Evolutionary conservation across 2,329 filamentous ascomycete species (phyloP).

Genomic region (Herpomyces periplanetae): DNA sequence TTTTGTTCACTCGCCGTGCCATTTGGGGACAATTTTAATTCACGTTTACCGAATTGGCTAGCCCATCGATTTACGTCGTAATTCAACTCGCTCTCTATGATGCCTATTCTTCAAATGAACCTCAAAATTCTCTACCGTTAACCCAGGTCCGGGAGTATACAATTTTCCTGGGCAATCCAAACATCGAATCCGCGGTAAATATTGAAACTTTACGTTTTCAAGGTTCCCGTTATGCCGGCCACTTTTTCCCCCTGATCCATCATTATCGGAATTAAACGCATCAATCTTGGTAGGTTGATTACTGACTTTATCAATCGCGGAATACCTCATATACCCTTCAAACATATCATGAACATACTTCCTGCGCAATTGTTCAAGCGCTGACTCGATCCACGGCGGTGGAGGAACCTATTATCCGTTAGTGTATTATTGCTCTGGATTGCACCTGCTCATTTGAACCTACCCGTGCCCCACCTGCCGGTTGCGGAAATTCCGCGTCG

Average conservation of each 20-base stretch:
- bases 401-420: no score
- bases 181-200: conserved; percentile 57
- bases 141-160: conserved; percentile 58
- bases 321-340: conserved; percentile 66
- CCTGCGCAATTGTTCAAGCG: conserved; percentile 27
- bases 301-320: conserved; percentile 30
- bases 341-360: conserved; percentile 44
- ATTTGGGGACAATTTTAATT: no score
- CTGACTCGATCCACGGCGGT: conserved; percentile 41
- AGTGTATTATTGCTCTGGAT: no score
- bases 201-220: conserved; percentile 31
- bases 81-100: conserved; percentile 32
- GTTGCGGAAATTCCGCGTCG: no score
- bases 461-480: no score
- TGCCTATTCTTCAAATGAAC: conserved; percentile 52
- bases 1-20: no score
- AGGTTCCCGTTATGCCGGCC: no score
- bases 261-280: conserved; percentile 10
- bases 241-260: no score
- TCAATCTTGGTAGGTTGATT: conserved; percentile 18
- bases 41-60: no score
- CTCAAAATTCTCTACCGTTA: conserved; percentile 60
- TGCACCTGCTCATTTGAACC: no score
- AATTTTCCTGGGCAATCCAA: conserved; percentile 70
- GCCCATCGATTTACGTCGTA: no score